Evolutionary conservation across 2,329 filamentous ascomycete species (phyloP), one percentile per base, ranked within the genome.

Genomic region (Colletotrichum sp.): DNA sequence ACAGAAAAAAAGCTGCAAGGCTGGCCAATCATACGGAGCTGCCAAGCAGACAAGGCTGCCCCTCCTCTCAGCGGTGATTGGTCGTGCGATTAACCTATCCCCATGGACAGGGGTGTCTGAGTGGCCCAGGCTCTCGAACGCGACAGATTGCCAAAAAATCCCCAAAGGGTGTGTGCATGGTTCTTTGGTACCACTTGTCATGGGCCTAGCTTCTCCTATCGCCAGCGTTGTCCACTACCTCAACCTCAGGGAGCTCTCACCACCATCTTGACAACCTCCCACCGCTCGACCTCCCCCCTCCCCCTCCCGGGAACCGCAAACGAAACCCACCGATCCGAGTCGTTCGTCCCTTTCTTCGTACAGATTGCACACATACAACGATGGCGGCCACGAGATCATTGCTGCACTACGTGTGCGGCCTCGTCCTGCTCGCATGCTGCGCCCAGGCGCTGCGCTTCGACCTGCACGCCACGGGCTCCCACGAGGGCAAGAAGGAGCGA

Each of bases 391-490:
- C 86, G 80, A 84, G 83, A 83, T 88, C 87, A 77, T 82, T 92
- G 81, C 87, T 93, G 87, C 90, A 89, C 84, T 88, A 88, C 81
- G 81, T 92, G 83, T 92, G 89, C 87, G 88, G 89, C 84, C 81
- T 93, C 67, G 84, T 92, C 78, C 84, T 93, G 72, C 84, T 93
- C 74, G 85, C 89, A 78, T 86, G 88, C 75, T 87, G 87, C 79
- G 87, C 88, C 78, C 85, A 89, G 79, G 96, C 96, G 75, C 92
- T 99, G 82, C 98, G 98, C 89, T 98, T 99, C 90, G 97, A 99
- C 82, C 92, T 99, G 77, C 87, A 92, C 81, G 95, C 96, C 60
- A 90, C 93, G 79, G 86, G 87, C 68, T 85, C 87, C 74, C 88
- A 91, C 84, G 92, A 93, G 81, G 88, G 88, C 77, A 92, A 90